These are phyloP conservation scores for Candida sithepensis DNA, from an alignment of 805 yeast genomes.

Conservation along the genomic window DNA sequence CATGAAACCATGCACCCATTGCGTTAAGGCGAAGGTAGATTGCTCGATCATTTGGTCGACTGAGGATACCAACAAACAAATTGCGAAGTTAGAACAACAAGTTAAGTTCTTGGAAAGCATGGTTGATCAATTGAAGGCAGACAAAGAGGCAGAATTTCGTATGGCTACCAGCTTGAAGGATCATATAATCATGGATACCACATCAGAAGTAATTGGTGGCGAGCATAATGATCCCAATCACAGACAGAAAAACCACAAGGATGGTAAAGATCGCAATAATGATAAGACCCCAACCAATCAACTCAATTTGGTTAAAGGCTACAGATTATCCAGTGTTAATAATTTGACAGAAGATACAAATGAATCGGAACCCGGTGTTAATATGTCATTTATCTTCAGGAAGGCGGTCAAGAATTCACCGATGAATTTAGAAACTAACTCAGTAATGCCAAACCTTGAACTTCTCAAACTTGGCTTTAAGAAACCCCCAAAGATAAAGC, in stretches of 20 bases:
- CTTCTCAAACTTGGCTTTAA: not conserved
- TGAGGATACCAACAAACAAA: conserved; percentile 11
- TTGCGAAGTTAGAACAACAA: conserved; percentile 16
- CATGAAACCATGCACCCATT: conserved; percentile 14
- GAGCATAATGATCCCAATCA: not conserved
- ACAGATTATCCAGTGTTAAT: conserved; percentile 1
- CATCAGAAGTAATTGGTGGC: not conserved
- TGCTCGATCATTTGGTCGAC: conserved; percentile 14
- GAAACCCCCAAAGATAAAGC: not conserved
- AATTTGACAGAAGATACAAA: not conserved
- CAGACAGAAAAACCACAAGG: not conserved
- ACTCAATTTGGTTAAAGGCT: not conserved
- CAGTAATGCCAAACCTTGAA: conserved; percentile 1
- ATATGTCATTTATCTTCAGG: conserved; percentile 12
- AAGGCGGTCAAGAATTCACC: conserved; percentile 12
- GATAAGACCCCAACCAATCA: not conserved
- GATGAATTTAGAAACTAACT: conserved; percentile 1
- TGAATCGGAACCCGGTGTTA: conserved; percentile 6
- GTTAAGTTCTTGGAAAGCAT: conserved; percentile 12
- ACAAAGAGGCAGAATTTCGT: not conserved
- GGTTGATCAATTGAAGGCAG: not conserved
- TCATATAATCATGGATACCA: not conserved
- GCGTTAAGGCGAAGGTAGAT: conserved; percentile 10
- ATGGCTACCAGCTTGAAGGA: not conserved
- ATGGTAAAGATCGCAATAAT: not conserved